Evolutionary conservation across 345 rosid species (phyloP).

Genomic region (Pistacia vera): DNA sequence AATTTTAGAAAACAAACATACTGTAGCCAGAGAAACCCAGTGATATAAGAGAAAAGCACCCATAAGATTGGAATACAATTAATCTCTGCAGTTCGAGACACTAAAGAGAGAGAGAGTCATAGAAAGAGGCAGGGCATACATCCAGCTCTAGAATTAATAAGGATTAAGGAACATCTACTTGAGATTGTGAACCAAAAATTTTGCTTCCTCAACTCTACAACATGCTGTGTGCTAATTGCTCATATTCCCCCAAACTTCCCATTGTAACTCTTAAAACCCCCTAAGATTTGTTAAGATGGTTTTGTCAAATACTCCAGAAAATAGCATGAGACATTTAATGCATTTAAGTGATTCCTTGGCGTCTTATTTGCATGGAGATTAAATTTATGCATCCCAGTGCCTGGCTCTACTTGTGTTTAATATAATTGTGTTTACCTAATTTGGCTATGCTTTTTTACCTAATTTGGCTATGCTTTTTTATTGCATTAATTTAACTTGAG

Average conservation of each 20-base stretch:
- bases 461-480: background rate
- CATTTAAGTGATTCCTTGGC: background rate
- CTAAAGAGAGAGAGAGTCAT: background rate
- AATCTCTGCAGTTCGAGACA: background rate
- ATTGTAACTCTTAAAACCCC: background rate
- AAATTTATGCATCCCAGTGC: background rate
- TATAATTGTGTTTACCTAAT: background rate
- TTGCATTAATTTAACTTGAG: background rate
- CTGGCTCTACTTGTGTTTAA: background rate
- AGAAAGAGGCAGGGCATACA: background rate
- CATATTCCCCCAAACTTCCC: no score
- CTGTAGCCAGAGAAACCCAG: background rate
- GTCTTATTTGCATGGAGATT: background rate
- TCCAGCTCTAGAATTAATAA: background rate
- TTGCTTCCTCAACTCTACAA: background rate
- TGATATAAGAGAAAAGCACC: background rate
- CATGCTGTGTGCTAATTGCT: no score
- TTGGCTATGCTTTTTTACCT: background rate
- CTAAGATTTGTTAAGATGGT: background rate
- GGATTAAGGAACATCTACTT: background rate
- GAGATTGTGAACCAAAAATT: background rate
- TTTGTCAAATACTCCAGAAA: background rate
- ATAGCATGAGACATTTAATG: constrained; percentile 5
- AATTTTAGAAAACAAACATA: background rate
- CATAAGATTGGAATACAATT: background rate